Base-by-base conservation (phyloP, 768 basidiomycete genomes). In the Phlebiopsis gigantea region DNA sequence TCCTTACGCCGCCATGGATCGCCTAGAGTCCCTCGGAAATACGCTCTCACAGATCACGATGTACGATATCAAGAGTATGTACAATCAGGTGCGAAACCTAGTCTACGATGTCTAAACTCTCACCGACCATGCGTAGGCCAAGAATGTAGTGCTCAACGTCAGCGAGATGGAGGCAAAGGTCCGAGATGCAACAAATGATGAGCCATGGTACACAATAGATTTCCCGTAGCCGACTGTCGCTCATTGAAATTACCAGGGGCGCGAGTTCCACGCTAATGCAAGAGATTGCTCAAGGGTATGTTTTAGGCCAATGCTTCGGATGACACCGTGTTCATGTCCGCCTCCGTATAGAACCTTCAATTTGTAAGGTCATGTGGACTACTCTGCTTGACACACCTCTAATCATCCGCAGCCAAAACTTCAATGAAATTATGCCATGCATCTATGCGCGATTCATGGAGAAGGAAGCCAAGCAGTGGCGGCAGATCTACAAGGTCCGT, bases 371-470 rank as follows among this genome's bases (percentile, higher is more conserved):
- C 73, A 7, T 39, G 31, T 25, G 10, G 24, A 15, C 21, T 43
- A 5, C 34, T 46, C 2, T 22, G 31, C n/a, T 15, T 7, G 15
- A 15, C 41, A 3, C 26, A 22, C 5, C 17, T 1, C n/a, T 26
- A 17, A 45, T 28, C 49, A 42, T 17, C 56, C 41, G 2, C 68
- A 97, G 94, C 74, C 93, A 95, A 79, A 84, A 94, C 61, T 99
- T 99, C 74, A 99, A 98, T 72, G 96, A 99, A 76, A 93, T 98
- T 68, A 98, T 99, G 94, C 96, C 97, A 3, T 85, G 84, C 66
- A 97, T 98, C 63, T 98, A 97, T 71, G 80, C 85, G 8, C 83
- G 93, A 25, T 97, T 96, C 71, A 96, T 95, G 86, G 92, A 98
- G 72, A 98, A 98, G 73, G 97, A 99, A 72, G 97, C 97, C 0